Percentiles rank a stretch among this genome's conserved stretches.
Evolutionary conservation across 2,329 filamentous ascomycete genomes (phyloP).

Genomic region (Lasiodiplodia citricola): DNA sequence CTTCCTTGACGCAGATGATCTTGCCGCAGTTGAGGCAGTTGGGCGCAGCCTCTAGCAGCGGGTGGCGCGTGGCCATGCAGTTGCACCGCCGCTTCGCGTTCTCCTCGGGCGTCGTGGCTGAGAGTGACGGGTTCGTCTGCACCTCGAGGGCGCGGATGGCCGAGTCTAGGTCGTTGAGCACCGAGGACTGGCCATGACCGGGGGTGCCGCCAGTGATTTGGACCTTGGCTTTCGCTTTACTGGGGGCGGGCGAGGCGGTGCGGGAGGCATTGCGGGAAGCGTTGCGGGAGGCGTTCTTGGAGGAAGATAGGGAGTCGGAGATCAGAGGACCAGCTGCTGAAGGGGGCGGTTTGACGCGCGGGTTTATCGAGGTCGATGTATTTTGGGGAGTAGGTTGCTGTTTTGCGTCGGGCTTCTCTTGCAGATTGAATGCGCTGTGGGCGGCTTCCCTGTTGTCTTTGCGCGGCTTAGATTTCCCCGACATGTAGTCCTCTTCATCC

Average conservation of each 20-base stretch:
- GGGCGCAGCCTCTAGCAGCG: constrained; percentile 85
- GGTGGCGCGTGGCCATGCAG: constrained; percentile 87
- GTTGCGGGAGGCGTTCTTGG: constrained; percentile 33
- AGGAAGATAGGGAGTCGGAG: constrained; percentile 64
- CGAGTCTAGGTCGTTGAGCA: constrained; percentile 70
- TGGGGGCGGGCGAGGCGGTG: constrained; percentile 55
- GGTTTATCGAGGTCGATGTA: constrained; percentile 37
- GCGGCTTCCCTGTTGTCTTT: constrained; percentile 44
- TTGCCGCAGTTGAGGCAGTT: constrained; percentile 95
- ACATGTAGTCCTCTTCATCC: constrained; percentile 75
- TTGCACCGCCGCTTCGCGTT: constrained; percentile 72
- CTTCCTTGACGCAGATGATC: constrained; percentile 92
- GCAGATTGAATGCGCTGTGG: constrained; percentile 54
- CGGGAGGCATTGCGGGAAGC: constrained; percentile 38
- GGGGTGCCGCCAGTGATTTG: constrained; percentile 76
- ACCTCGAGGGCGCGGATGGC: constrained; percentile 89
- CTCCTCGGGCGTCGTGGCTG: constrained; percentile 54
- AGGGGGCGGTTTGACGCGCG: constrained; percentile 60
- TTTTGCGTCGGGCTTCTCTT: constrained; percentile 57
- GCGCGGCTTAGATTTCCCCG: constrained; percentile 48
- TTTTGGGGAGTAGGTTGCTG: constrained; percentile 34
- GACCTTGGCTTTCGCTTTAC: constrained; percentile 65
- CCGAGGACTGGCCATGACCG: constrained; percentile 81
- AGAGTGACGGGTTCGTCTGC: constrained; percentile 81
- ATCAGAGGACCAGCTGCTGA: constrained; percentile 80